Evolutionary conservation across 257 asterid genomes (phyloP).

Genomic region (Lycium barbarum): DNA sequence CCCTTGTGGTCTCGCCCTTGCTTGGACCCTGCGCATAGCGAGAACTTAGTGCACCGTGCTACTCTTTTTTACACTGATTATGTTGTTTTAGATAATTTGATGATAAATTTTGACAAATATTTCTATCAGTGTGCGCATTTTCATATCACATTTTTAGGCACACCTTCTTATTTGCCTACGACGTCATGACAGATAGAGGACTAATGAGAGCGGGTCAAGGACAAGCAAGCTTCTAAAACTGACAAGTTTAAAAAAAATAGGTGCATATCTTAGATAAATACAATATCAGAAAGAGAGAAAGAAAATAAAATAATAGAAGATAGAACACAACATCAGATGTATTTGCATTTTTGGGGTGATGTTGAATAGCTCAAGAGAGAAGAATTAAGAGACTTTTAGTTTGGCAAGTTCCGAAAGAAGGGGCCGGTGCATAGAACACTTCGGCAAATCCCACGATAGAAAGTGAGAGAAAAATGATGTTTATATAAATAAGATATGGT

Average conservation of each 20-base stretch:
- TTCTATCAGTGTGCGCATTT: not conserved
- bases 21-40: too few relatives aligned
- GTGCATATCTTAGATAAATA: too few relatives aligned
- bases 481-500: not conserved
- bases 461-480: not conserved
- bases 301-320: too few relatives aligned
- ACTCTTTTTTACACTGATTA: too few relatives aligned
- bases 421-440: not conserved
- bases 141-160: not conserved
- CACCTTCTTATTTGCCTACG: not conserved
- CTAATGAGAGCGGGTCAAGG: not conserved
- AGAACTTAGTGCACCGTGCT: too few relatives aligned
- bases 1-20: too few relatives aligned
- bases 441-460: not conserved
- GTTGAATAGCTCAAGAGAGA: not conserved
- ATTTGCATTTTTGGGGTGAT: too few relatives aligned
- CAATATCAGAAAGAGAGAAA: too few relatives aligned
- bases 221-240: not conserved
- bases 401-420: not conserved
- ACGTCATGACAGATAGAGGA: not conserved
- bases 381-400: not conserved
- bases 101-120: not conserved
- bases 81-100: not conserved
- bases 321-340: too few relatives aligned
- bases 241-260: too few relatives aligned